Conservation (phyloP, 225 moss, liverwort and hornwort species). For the Marchantia paleacea region DNA sequence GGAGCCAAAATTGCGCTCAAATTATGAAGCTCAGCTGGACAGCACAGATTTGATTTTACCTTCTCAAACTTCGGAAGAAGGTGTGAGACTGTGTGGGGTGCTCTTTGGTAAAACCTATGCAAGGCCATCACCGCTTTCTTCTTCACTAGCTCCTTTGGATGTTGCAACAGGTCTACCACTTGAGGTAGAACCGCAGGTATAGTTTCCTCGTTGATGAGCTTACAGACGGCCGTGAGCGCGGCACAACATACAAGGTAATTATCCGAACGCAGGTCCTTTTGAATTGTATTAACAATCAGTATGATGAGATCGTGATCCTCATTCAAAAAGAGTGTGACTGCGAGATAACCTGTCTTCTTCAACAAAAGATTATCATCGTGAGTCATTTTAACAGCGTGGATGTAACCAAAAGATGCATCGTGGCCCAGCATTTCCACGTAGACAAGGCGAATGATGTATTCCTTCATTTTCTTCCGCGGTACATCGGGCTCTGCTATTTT, state of each 20-base stretch:
- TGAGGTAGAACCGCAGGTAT: slow-evolving; percentile 97
- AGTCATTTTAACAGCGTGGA: slow-evolving; percentile 98
- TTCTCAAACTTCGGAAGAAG: slow-evolving; percentile 74
- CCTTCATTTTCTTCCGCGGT: slow-evolving; percentile 98
- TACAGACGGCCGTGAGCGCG: slow-evolving; percentile 93
- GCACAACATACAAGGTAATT: slow-evolving; percentile 86
- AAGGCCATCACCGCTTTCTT: slow-evolving; percentile 99
- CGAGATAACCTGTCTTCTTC: slow-evolving; percentile 90
- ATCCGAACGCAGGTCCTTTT: slow-evolving; percentile 95
- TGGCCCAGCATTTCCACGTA: slow-evolving; percentile 99
- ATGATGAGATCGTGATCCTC: slow-evolving; percentile 98
- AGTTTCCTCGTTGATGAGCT: slow-evolving; percentile 97
- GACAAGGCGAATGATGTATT: slow-evolving; percentile 93
- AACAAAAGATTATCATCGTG: slow-evolving; percentile 92
- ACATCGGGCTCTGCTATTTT: slow-evolving; percentile 86
- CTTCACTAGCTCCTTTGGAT: slow-evolving; percentile 88
- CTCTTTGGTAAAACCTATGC: slow-evolving; percentile 90
- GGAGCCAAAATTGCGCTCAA: neutral
- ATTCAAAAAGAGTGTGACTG: slow-evolving; percentile 89
- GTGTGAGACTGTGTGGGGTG: slow-evolving; percentile 78
- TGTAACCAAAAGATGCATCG: slow-evolving; percentile 97
- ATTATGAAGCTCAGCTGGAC: neutral
- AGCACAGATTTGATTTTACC: slow-evolving; percentile 31
- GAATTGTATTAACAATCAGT: slow-evolving; percentile 97
- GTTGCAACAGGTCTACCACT: slow-evolving; percentile 79